phyloP scores from a whole-genome alignment of 139 green algal species.

The Picochlorum costavermella region DNA sequence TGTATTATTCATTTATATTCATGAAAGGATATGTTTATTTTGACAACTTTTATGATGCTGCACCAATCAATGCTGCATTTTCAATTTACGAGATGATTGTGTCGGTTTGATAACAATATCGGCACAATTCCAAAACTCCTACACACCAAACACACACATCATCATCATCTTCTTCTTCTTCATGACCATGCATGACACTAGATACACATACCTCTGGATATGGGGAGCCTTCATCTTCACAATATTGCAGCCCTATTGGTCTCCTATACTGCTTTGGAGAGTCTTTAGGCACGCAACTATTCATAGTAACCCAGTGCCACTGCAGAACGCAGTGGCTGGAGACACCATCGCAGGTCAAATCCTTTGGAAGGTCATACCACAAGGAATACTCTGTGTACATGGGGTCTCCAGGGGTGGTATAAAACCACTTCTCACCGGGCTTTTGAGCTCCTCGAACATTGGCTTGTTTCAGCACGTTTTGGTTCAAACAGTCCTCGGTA shows the following conservation, averaged over 20 bases:
- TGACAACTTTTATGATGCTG: no score
- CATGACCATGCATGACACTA: no score
- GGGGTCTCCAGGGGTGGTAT: background rate
- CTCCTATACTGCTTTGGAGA: background rate
- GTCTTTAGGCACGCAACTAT: background rate
- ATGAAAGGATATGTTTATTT: no score
- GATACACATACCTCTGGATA: background rate
- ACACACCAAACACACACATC: no score
- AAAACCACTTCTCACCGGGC: background rate
- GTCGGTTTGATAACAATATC: background rate
- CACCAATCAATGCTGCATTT: no score
- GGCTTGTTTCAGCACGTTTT: background rate
- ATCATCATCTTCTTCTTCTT: no score
- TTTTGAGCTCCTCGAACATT: background rate
- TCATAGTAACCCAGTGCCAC: slow-evolving; percentile 35
- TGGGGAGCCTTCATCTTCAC: background rate
- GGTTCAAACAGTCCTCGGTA: background rate
- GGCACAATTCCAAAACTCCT: background rate
- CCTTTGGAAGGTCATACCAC: background rate
- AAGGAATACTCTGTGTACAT: slow-evolving; percentile 13
- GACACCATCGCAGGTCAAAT: background rate
- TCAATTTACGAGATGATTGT: no score
- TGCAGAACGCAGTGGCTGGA: background rate
- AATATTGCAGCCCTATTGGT: background rate
- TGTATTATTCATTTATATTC: no score